Percentiles rank a stretch among this genome's conserved stretches.
phyloP scores from a whole-genome alignment of 148 eudicot species.

The Rhododendron vialii region DNA sequence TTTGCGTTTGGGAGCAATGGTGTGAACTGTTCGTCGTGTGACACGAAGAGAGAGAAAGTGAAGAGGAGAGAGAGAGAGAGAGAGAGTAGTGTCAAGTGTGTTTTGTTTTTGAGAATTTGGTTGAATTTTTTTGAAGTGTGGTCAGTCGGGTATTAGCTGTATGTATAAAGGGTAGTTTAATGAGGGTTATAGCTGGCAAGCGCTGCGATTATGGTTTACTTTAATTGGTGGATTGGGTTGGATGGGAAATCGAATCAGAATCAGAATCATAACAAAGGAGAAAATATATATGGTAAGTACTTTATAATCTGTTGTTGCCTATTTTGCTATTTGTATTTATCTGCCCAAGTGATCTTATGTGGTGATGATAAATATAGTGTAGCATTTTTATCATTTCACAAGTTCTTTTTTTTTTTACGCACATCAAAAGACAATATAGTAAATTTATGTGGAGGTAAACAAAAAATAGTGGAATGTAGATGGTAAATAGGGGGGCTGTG shows the following conservation, averaged over 20 bases:
- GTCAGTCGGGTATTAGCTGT: constrained; percentile 34
- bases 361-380: too few species aligned
- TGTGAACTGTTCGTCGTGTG: constrained; percentile 1
- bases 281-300: background rate
- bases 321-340: too few species aligned
- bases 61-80: background rate
- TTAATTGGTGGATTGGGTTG: background rate
- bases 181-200: constrained; percentile 17
- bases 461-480: too few species aligned
- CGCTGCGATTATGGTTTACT: background rate
- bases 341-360: too few species aligned
- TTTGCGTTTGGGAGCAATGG: background rate
- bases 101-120: constrained; percentile 5
- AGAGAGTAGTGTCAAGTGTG: background rate
- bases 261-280: background rate
- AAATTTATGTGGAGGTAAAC: too few species aligned
- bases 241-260: background rate
- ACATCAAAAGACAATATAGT: too few species aligned
- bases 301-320: too few species aligned
- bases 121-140: constrained; percentile 19
- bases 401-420: too few species aligned
- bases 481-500: too few species aligned
- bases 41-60: background rate
- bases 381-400: too few species aligned
- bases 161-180: background rate